Evolutionary conservation across 2,329 filamentous ascomycete species (phyloP).

Genomic region (Botrytis byssoidea): DNA sequence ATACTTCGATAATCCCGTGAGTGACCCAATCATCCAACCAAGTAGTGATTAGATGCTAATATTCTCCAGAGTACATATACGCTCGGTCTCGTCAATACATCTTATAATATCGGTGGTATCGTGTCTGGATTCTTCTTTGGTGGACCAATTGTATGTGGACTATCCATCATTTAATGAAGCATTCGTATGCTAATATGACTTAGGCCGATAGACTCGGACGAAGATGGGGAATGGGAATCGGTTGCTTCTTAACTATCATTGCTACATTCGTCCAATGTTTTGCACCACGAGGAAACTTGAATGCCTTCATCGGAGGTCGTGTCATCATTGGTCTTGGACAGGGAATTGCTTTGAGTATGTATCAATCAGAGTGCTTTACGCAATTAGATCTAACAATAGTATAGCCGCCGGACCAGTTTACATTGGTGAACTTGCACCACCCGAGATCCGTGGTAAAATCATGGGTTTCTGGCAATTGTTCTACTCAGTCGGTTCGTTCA

Average conservation of each 20-base stretch:
- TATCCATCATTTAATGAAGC: neutral
- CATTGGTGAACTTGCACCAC: slow-evolving; percentile 65
- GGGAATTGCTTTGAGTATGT: slow-evolving; percentile 59
- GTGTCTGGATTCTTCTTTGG: slow-evolving; percentile 66
- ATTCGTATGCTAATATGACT: neutral
- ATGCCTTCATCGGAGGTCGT: slow-evolving; percentile 66
- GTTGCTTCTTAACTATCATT: slow-evolving; percentile 63
- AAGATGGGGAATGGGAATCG: slow-evolving; percentile 62
- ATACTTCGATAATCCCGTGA: slow-evolving; percentile 52
- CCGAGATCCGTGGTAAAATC: slow-evolving; percentile 63
- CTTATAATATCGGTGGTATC: slow-evolving; percentile 70
- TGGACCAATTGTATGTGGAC: slow-evolving; percentile 47
- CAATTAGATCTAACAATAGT: neutral
- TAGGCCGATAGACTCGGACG: slow-evolving; percentile 58
- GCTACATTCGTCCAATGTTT: slow-evolving; percentile 70
- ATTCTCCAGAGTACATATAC: slow-evolving; percentile 38
- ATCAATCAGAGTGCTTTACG: neutral
- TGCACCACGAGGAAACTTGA: slow-evolving; percentile 57
- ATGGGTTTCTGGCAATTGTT: slow-evolving; percentile 71
- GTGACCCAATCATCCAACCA: neutral
- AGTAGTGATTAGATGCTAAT: neutral
- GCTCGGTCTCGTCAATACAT: slow-evolving; percentile 62
- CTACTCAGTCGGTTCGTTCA: slow-evolving; percentile 55
- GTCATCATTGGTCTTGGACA: slow-evolving; percentile 71
- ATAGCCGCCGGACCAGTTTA: slow-evolving; percentile 57